Evolutionary conservation across 2,329 filamentous ascomycete species (phyloP).

Genomic region (Fusarium kyushuense): DNA sequence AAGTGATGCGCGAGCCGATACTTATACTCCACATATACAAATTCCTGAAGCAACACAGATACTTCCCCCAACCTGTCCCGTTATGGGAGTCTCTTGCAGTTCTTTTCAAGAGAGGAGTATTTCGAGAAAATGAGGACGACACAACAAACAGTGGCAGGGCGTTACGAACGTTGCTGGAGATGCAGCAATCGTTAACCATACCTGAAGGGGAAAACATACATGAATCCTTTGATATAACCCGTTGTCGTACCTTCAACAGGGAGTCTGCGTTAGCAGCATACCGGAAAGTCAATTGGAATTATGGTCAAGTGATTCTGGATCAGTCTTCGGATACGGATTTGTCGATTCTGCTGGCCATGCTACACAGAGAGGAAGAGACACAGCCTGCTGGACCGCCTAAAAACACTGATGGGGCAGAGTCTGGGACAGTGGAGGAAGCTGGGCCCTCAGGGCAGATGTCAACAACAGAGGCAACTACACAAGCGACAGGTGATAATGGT

Average conservation of each 20-base stretch:
- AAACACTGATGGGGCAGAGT: background rate
- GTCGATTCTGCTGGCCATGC: no score
- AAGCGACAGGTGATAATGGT: background rate
- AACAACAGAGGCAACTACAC: background rate
- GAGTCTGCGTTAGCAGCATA: background rate
- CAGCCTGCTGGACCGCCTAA: no score
- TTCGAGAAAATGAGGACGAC: background rate
- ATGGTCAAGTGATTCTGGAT: background rate
- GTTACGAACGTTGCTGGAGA: background rate
- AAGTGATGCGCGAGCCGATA: conserved; percentile 55
- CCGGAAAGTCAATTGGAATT: background rate
- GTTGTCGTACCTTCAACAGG: background rate
- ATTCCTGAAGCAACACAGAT: background rate
- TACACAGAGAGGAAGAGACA: no score
- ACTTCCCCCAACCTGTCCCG: conserved; percentile 27
- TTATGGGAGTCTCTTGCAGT: conserved; percentile 49
- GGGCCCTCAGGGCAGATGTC: background rate
- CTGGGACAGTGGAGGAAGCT: no score
- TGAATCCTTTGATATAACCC: background rate
- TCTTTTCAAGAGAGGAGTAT: conserved; percentile 18
- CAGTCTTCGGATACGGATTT: background rate
- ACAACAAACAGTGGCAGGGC: no score
- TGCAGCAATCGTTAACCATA: no score
- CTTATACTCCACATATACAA: conserved; percentile 53
- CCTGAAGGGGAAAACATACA: background rate